Evolutionary conservation across 495 filamentous ascomycete genomes (phyloP).

Genomic region (Trypethelium eluteriae): DNA sequence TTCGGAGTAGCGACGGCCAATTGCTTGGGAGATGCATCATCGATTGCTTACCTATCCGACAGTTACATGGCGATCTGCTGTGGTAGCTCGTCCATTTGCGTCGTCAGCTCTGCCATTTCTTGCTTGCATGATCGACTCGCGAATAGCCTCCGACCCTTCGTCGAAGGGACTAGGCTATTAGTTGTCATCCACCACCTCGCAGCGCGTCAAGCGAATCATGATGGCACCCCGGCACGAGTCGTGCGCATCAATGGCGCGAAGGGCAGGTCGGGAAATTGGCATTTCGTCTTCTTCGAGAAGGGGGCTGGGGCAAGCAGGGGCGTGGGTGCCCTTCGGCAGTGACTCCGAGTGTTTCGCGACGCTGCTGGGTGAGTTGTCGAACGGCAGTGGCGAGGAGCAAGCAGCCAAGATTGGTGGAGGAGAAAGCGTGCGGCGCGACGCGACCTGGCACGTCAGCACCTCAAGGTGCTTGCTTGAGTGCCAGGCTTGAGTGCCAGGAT

Average conservation of each 20-base stretch:
- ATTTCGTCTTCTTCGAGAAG: neutral
- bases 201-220: neutral
- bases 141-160: no score
- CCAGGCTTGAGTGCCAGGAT: neutral
- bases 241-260: neutral
- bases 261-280: neutral
- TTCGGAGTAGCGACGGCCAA: neutral
- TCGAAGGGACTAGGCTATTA: no score
- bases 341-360: neutral
- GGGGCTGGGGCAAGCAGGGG: neutral
- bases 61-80: no score
- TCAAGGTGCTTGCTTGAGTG: no score
- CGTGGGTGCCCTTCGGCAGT: neutral
- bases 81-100: neutral
- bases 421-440: neutral
- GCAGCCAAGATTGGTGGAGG: conserved; percentile 1
- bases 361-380: conserved; percentile 4
- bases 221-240: neutral
- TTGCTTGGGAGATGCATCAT: neutral
- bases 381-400: neutral
- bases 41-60: neutral
- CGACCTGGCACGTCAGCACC: neutral
- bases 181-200: neutral
- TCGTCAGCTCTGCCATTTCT: neutral
- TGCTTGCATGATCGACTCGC: no score